Conservation (phyloP, 768 basidiomycete genomes). For the Pholiota microspora region DNA sequence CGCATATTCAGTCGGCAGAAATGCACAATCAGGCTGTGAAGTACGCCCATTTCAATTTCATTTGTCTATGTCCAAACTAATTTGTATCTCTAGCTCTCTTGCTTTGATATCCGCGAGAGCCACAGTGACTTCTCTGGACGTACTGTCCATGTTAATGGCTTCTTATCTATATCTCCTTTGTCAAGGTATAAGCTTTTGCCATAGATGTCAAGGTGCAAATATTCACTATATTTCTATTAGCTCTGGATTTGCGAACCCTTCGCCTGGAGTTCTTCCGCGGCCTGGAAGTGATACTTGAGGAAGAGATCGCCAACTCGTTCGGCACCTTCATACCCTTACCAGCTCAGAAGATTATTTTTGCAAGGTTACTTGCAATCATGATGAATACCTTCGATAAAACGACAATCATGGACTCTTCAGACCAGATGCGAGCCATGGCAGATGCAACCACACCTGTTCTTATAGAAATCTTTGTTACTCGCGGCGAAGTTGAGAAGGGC, state of each 20-base stretch:
- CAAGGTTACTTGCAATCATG: constrained; percentile 40
- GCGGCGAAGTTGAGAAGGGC: constrained; percentile 31
- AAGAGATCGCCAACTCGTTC: constrained; percentile 48
- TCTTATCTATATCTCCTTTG: constrained; percentile 72
- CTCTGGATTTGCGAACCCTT: constrained; percentile 76
- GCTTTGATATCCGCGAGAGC: constrained; percentile 76
- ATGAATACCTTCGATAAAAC: constrained; percentile 60
- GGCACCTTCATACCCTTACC: constrained; percentile 30
- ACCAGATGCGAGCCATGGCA: constrained; percentile 64
- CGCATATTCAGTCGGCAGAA: constrained; percentile 80
- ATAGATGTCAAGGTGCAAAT: background rate
- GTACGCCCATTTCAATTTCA: constrained; percentile 34
- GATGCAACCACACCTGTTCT: constrained; percentile 52
- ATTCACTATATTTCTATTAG: constrained; percentile 28
- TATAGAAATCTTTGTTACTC: constrained; percentile 40
- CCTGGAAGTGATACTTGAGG: constrained; percentile 43
- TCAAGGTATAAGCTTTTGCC: constrained; percentile 41
- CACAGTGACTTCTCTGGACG: constrained; percentile 68
- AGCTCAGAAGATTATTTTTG: constrained; percentile 28
- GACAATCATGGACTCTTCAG: constrained; percentile 65
- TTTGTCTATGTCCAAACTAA: background rate
- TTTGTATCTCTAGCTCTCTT: constrained; percentile 35
- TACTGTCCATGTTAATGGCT: constrained; percentile 65
- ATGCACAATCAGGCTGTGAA: constrained; percentile 87
- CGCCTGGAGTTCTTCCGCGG: constrained; percentile 56